These are phyloP conservation scores for Nemania serpens DNA, from an alignment of 2,329 filamentous ascomycete species.

Conservation along the genomic window DNA sequence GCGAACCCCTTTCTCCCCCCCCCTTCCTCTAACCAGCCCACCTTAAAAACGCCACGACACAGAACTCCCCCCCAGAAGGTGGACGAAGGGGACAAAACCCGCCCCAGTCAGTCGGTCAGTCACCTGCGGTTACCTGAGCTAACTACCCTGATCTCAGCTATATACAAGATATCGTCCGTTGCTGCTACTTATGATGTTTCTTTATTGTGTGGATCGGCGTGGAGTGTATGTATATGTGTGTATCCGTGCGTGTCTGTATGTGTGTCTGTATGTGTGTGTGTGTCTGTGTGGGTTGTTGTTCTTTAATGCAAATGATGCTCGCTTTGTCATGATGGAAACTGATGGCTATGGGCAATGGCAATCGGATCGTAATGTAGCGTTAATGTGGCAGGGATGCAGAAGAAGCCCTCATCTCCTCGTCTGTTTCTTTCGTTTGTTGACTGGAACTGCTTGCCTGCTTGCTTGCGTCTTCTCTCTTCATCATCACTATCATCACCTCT, in stretches of 20 bases:
- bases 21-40: not conserved
- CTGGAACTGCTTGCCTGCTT: not conserved
- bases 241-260: not conserved
- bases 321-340: no score
- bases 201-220: not conserved
- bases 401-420: no score
- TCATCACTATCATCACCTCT: not conserved
- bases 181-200: not conserved
- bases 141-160: not conserved
- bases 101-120: no score
- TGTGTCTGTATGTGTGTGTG: not conserved
- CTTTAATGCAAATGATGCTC: not conserved
- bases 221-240: no score
- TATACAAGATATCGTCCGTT: not conserved
- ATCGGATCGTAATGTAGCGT: not conserved
- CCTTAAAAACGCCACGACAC: not conserved
- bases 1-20: no score
- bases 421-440: not conserved
- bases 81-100: not conserved
- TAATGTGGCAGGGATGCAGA: not conserved
- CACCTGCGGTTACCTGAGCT: no score
- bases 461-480: no score
- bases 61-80: no score
- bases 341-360: no score
- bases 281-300: not conserved